Conservation (phyloP, 306 rosid species). For the Ormosia emarginata region DNA sequence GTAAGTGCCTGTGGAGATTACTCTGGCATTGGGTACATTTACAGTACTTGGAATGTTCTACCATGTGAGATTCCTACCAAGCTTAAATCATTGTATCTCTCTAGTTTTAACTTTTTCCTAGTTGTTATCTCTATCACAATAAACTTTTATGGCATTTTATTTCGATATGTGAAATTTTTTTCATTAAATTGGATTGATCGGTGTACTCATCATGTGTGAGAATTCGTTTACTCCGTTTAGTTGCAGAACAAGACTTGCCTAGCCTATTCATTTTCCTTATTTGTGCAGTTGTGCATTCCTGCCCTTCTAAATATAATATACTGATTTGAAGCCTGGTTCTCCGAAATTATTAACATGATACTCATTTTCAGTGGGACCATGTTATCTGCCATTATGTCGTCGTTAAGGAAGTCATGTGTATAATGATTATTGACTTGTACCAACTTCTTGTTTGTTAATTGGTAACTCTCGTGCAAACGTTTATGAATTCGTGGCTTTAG, state of each 20-base stretch:
- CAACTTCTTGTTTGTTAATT: not conserved
- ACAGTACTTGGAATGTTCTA: not conserved
- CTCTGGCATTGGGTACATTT: conserved; percentile 1
- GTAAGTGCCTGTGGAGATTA: conserved; percentile 21
- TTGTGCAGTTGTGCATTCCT: not conserved
- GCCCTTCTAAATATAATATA: not conserved
- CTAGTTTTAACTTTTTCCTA: not conserved
- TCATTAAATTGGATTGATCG: not conserved
- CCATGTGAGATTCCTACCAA: not conserved
- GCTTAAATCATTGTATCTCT: not conserved
- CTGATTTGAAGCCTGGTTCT: not conserved
- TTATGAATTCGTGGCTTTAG: not conserved
- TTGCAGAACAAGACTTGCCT: not conserved
- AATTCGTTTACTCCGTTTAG: not conserved
- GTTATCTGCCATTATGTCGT: not conserved
- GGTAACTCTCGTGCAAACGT: not conserved
- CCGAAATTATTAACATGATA: not conserved
- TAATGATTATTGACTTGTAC: not conserved
- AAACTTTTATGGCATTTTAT: not conserved
- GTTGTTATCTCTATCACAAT: not conserved
- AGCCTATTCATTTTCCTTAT: not conserved
- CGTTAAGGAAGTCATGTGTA: not conserved
- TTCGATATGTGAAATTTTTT: not conserved
- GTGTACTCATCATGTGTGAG: not conserved
- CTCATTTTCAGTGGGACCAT: not conserved